Evolutionary conservation across 1,284 basidiomycete genomes (phyloP).

Genomic region (Pulveroboletus sp.): DNA sequence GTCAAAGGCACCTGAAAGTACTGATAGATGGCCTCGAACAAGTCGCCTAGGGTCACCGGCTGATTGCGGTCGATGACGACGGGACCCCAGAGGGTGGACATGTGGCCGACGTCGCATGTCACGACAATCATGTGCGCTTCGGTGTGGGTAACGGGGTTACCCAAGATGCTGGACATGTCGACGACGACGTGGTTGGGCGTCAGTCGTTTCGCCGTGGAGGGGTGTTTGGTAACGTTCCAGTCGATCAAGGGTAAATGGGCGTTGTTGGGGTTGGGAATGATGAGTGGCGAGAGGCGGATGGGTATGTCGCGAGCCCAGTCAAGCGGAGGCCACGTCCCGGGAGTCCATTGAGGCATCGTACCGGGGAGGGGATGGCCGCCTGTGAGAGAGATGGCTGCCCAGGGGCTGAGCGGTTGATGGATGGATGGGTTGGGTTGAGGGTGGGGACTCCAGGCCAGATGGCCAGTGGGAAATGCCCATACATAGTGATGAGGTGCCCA

Average conservation of each 20-base stretch:
- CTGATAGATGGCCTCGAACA: constrained; percentile 39
- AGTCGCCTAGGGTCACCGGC: constrained; percentile 36
- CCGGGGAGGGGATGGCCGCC: constrained; percentile 38
- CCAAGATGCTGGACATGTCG: constrained; percentile 26
- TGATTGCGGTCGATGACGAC: constrained; percentile 31
- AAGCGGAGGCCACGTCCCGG: constrained; percentile 36
- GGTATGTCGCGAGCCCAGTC: constrained; percentile 24
- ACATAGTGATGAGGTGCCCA: constrained; percentile 24
- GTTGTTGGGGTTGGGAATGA: constrained; percentile 41
- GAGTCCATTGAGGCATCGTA: constrained; percentile 32
- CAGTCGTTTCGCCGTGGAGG: constrained; percentile 36
- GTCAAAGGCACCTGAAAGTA: constrained; percentile 40
- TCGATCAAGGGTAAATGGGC: constrained; percentile 35
- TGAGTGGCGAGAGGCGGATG: constrained; percentile 35
- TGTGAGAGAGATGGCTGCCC: constrained; percentile 20
- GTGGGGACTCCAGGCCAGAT: constrained; percentile 37
- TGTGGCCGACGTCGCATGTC: constrained; percentile 28
- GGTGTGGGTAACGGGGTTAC: constrained; percentile 32
- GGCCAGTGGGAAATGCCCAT: constrained; percentile 28
- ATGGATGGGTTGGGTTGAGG: constrained; percentile 26
- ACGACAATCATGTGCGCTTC: constrained; percentile 30
- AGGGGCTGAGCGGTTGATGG: constrained; percentile 17
- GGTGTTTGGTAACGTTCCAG: constrained; percentile 42
- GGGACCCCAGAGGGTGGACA: constrained; percentile 37
- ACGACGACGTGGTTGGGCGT: constrained; percentile 35